Conservation (phyloP, 768 basidiomycete genomes). For the Nidularia pulvinata region DNA sequence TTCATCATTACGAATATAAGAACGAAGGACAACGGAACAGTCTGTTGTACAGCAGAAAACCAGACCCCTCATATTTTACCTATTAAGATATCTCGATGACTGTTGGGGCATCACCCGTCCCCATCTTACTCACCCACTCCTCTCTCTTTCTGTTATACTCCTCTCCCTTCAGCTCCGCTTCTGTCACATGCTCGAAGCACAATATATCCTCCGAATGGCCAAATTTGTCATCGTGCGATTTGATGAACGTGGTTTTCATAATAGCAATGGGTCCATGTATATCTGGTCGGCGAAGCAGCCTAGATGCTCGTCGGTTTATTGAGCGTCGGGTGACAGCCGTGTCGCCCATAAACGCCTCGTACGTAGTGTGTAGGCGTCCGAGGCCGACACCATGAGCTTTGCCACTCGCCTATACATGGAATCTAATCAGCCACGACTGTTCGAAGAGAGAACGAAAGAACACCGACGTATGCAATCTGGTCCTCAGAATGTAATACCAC, state of each 20-base stretch:
- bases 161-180: conserved; percentile 10
- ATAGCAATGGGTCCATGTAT: conserved; percentile 9
- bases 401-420: conserved; percentile 5
- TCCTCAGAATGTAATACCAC: conserved; percentile 14
- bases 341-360: conserved; percentile 14
- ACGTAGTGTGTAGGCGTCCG: conserved; percentile 15
- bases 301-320: conserved; percentile 11
- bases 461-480: conserved; percentile 11
- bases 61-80: too few species aligned
- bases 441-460: neutral
- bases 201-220: conserved; percentile 8
- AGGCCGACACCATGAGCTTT: conserved; percentile 11
- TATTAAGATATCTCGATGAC: too few species aligned
- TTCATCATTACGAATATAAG: too few species aligned
- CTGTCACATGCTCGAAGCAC: conserved; percentile 8
- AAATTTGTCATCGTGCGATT: neutral
- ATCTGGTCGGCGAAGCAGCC: conserved; percentile 7
- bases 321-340: conserved; percentile 8
- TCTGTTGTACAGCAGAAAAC: too few species aligned
- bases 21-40: too few species aligned
- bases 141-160: conserved; percentile 7
- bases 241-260: conserved; percentile 12
- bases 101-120: too few species aligned
- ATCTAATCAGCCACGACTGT: neutral
- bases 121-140: conserved; percentile 4